Base-by-base conservation (phyloP, 1,139 yeast species). In the Debaryomyces robertsiae region DNA sequence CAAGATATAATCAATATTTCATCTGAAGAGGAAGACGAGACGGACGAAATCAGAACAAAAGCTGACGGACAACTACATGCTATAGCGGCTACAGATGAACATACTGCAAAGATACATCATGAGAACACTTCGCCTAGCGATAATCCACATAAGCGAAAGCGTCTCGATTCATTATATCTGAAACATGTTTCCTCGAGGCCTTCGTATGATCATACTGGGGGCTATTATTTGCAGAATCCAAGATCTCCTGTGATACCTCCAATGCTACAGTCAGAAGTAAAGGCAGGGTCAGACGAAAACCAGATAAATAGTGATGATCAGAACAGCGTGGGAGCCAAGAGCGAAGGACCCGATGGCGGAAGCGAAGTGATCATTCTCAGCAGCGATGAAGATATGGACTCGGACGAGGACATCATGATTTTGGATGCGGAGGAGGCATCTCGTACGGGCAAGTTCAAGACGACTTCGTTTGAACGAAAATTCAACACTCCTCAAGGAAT, bases 361-460 rank as follows among this genome's bases (percentile, higher is more conserved):
- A 18, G 16, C 10, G 35, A 40, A 7, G 30, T 36, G n/a, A 31
- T 36, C 24, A 33, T 35, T 24, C 34, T 42, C 11, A 37, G 38
- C 24, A 42, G 40, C 22, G 40, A 41, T 15, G 50, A 42, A 19
- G 46, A 40, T 10, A 14, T 27, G 19, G 40, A 27, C 10, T 34
- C 45, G 3, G 50, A 49, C 27, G 57, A 46, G 28, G 56, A 53
- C 11, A 18, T 32, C 5, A 53, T 58, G 31, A 57, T 59, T 15
- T 45, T 64, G 6, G 60, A 60, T 24, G 56, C 65, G 6, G 54
- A 50, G 15, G 66, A 59, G 34, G 67, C 66, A 3, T 53, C 53
- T 7, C 49, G 52, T 22, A 39, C 47, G 2, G 54, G 55, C 3
- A 50, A 46, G n/a, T 64, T 64, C 44, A 62, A 58, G 35, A 43